A percentile compares a stretch with the other conserved stretches of the same genome.
Evolutionary conservation across 2,329 filamentous ascomycete species (phyloP).

Genomic region (Furcasterigmium furcatum): DNA sequence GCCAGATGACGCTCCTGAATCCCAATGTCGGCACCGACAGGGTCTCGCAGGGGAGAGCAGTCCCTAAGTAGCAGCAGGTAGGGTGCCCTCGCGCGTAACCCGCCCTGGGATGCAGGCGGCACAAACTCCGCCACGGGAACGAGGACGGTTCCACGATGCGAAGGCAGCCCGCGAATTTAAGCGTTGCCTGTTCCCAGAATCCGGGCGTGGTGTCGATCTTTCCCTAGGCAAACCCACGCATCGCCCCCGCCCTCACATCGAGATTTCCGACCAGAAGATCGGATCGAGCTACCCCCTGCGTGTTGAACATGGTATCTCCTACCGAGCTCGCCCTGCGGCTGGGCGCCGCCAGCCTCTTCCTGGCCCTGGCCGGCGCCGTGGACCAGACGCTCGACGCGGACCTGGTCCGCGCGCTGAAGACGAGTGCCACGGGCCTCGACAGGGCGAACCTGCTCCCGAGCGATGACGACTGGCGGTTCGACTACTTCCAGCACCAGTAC

Average conservation of each 20-base stretch:
- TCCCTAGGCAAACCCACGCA: not conserved
- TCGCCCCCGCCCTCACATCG: no score
- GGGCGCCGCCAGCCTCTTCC: not conserved
- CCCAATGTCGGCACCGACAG: no score
- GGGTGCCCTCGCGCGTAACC: no score
- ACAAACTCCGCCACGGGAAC: not conserved
- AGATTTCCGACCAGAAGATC: no score
- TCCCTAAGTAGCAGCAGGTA: no score
- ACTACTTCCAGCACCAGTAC: conserved; percentile 38
- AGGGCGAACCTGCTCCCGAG: conserved; percentile 33
- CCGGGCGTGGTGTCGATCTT: not conserved
- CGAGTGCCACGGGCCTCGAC: conserved; percentile 41
- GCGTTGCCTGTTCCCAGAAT: not conserved
- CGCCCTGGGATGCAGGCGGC: no score
- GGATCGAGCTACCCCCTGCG: no score
- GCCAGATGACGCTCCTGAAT: no score
- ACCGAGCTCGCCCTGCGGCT: not conserved
- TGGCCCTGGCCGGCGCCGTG: conserved; percentile 1
- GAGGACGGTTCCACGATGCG: not conserved
- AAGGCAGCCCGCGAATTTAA: not conserved
- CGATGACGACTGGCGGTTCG: conserved; percentile 42
- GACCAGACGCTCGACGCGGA: conserved; percentile 20
- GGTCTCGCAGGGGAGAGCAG: no score
- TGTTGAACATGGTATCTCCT: not conserved
- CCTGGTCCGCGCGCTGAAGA: conserved; percentile 19